phyloP scores from a whole-genome alignment of 2,329 filamentous ascomycete species.

The Phialophora macrospora region DNA sequence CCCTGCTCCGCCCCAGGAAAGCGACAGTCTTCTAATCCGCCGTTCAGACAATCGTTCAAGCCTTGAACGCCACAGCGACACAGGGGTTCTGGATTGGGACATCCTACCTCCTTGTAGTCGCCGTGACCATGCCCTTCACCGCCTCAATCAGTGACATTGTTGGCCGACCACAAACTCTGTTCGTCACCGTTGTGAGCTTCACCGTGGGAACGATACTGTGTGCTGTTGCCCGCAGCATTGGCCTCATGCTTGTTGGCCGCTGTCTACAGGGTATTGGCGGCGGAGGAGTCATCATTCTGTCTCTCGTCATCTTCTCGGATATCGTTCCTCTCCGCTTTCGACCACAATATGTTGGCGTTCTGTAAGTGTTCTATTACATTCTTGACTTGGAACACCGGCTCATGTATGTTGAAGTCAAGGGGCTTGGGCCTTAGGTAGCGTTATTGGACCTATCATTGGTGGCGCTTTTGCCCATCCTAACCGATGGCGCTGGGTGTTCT shows the following conservation, averaged over 20 bases:
- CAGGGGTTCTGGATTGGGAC: slow-evolving; percentile 58
- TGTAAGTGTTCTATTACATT: slow-evolving; percentile 26
- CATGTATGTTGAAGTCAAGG: slow-evolving; percentile 27
- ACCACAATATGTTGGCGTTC: slow-evolving; percentile 44
- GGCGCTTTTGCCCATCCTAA: slow-evolving; percentile 48
- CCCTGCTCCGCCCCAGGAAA: neutral
- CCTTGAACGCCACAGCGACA: slow-evolving; percentile 45
- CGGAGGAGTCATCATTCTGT: slow-evolving; percentile 51
- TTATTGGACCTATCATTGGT: slow-evolving; percentile 46
- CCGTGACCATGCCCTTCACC: slow-evolving; percentile 52
- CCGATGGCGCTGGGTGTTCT: slow-evolving; percentile 46
- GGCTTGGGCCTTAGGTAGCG: slow-evolving; percentile 43
- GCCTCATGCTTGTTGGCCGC: slow-evolving; percentile 51
- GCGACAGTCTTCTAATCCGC: slow-evolving; percentile 38
- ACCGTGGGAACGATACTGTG: slow-evolving; percentile 55
- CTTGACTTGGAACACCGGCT: neutral
- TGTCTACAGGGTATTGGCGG: slow-evolving; percentile 55
- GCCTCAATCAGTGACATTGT: slow-evolving; percentile 55
- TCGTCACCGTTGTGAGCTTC: slow-evolving; percentile 52
- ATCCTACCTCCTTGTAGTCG: slow-evolving; percentile 53
- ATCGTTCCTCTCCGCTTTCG: slow-evolving; percentile 46
- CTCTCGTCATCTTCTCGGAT: slow-evolving; percentile 51
- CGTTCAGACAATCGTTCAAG: slow-evolving; percentile 47
- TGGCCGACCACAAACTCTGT: slow-evolving; percentile 53
- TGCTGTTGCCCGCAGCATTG: slow-evolving; percentile 47